Evolutionary conservation across 805 yeast species (phyloP).

Genomic region (Wickerhamomyces chambardii): DNA sequence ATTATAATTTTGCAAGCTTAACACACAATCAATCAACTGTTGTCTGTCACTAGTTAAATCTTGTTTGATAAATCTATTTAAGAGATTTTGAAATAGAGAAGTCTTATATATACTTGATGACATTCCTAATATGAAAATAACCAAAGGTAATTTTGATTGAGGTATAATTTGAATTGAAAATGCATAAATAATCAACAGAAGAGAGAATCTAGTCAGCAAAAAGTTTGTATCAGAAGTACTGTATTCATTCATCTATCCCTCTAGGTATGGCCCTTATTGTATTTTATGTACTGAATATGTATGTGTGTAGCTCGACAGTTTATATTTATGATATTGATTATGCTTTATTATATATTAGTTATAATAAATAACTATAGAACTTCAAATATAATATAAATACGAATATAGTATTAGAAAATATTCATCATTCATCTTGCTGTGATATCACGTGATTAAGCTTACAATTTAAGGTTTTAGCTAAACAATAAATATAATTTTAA

Average conservation of each 20-base stretch:
- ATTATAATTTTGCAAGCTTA: slow-evolving; percentile 37
- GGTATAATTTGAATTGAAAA: slow-evolving; percentile 15
- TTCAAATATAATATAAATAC: too few species aligned
- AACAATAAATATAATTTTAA: too few species aligned
- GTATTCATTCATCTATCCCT: background rate
- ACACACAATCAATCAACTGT: slow-evolving; percentile 28
- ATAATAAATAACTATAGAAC: too few species aligned
- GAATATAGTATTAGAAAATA: too few species aligned
- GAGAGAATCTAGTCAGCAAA: slow-evolving; percentile 16
- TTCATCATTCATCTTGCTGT: too few species aligned
- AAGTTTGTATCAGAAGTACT: slow-evolving; percentile 5
- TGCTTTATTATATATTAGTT: too few species aligned
- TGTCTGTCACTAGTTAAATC: slow-evolving; percentile 14
- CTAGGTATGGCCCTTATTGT: too few species aligned
- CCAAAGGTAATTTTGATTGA: slow-evolving; percentile 13
- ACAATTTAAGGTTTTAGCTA: too few species aligned
- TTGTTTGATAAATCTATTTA: slow-evolving; percentile 11
- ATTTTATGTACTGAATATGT: too few species aligned
- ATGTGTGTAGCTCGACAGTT: too few species aligned
- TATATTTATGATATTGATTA: too few species aligned
- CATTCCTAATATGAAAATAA: slow-evolving; percentile 19
- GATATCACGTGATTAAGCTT: too few species aligned
- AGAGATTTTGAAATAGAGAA: slow-evolving; percentile 11
- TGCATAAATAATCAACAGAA: slow-evolving; percentile 20
- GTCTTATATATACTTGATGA: slow-evolving; percentile 17